Base-by-base conservation (phyloP, 176 grass and related monocot species). In the Ampelocalamus luodianensis region DNA sequence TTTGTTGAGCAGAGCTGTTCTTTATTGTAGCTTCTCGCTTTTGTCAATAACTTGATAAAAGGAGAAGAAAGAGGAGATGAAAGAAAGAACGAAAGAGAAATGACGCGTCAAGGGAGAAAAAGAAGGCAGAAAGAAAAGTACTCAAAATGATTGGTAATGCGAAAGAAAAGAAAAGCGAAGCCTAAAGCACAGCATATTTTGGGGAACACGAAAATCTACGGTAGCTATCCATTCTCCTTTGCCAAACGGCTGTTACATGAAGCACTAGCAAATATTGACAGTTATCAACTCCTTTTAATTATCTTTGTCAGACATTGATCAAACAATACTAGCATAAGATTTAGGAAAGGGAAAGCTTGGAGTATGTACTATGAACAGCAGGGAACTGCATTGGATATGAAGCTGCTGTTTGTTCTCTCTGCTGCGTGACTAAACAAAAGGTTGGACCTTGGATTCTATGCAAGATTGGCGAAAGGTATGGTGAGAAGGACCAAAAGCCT, bases 391-490 rank as follows among this genome's bases (percentile, higher is more conserved):
- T 37, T 11, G 1, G 58, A 46, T 34, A 24, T 48, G 77, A 48
- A 63, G 24, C 16, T 43, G 13, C 39, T n/a, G 3, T 12, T 4
- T 8, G 51, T 72, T n/a, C 3, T 34, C 32, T 32, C 5, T 61
- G 46, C 27, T 64, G 53, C 23, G 32, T n/a, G 53, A 39, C 4
- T 38, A 66, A 76, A 84, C 83, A 56, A 69, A 34, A 40, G 4
- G 74, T 55, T 78, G 83, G 63, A 78, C 24, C 49, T 78, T 60
- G 72, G 82, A 54, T 54, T 66, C 61, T 22, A 85, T 1, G 74
- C 6, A 44, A 23, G 26, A 15, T 14, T 24, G 12, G 65, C 42
- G 40, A 83, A 72, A 48, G 40, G 3, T 10, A 13, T 59, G 51
- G 68, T 32, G 72, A 20, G 66, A 40, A 65, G 17, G 37, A 78